Percentiles rank a stretch among this genome's conserved stretches.
phyloP scores from a whole-genome alignment of 2,329 filamentous ascomycete species.

The Colletotrichum cordylinicola region DNA sequence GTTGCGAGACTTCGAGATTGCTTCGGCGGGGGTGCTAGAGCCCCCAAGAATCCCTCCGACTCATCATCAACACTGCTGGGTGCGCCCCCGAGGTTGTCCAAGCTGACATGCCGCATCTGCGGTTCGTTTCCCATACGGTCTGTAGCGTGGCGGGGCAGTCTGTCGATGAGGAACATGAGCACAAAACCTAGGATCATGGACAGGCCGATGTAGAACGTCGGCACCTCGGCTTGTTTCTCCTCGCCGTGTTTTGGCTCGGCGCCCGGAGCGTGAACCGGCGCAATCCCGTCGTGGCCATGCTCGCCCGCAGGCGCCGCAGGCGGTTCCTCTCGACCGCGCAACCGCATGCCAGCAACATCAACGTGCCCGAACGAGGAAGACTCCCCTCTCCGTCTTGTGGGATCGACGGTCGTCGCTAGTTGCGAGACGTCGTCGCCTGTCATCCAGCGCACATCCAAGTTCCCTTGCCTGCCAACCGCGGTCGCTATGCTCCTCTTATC shows the following conservation, averaged over 20 bases:
- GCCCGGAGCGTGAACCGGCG: constrained; percentile 32
- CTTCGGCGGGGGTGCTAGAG: constrained; percentile 61
- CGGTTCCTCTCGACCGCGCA: constrained; percentile 5
- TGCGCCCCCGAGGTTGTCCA: constrained; percentile 75
- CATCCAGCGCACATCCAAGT: neutral
- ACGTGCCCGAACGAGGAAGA: neutral
- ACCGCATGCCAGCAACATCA: neutral
- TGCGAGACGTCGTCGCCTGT: neutral
- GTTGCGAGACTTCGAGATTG: constrained; percentile 75
- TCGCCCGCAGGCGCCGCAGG: neutral
- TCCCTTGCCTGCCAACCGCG: neutral
- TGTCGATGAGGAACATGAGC: constrained; percentile 96
- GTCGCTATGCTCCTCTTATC: constrained; percentile 1
- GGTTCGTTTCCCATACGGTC: constrained; percentile 69
- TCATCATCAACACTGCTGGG: constrained; percentile 57
- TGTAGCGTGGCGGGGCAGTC: constrained; percentile 75
- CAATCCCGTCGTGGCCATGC: constrained; percentile 27
- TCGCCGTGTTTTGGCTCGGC: constrained; percentile 35
- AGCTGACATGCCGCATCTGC: constrained; percentile 82
- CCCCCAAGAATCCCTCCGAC: constrained; percentile 64
- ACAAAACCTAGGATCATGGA: constrained; percentile 89
- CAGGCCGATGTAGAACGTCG: constrained; percentile 82
- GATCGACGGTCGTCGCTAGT: neutral
- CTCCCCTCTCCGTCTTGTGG: neutral
- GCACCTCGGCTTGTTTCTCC: constrained; percentile 48